These are phyloP conservation scores for Penicillium macrosclerotiorum DNA, from an alignment of 495 filamentous ascomycete genomes.

Conservation along the genomic window DNA sequence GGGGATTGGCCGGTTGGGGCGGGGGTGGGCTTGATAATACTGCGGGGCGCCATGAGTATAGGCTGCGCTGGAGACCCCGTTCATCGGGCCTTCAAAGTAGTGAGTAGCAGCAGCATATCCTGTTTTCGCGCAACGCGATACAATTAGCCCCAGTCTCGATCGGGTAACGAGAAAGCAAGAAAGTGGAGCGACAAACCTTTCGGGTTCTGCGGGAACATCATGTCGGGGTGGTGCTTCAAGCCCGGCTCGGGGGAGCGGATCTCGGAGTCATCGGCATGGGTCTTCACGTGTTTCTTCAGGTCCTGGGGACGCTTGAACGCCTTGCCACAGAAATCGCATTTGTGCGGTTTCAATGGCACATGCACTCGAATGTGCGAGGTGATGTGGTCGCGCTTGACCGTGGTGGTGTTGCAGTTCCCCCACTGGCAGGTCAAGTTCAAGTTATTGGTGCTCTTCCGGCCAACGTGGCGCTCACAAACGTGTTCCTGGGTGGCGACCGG, in stretches of 20 bases:
- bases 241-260: constrained; percentile 71
- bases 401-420: constrained; percentile 93
- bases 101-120: constrained; percentile 41
- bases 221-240: constrained; percentile 40
- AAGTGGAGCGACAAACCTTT: constrained; percentile 26
- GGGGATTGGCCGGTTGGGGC: constrained; percentile 42
- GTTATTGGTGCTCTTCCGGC: constrained; percentile 98
- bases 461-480: constrained; percentile 97
- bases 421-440: constrained; percentile 96
- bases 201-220: constrained; percentile 52
- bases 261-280: constrained; percentile 97
- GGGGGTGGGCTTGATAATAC: constrained; percentile 61
- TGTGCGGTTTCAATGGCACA: constrained; percentile 96
- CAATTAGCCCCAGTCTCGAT: background rate
- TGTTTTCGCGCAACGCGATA: no score
- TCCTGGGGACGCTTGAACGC: constrained; percentile 99
- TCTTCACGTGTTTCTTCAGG: constrained; percentile 99
- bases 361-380: constrained; percentile 99
- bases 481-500: constrained; percentile 65
- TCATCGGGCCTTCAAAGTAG: constrained; percentile 45
- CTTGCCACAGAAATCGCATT: constrained; percentile 98
- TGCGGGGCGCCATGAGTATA: constrained; percentile 50
- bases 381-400: constrained; percentile 99
- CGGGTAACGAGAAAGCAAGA: background rate
- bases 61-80: constrained; percentile 35